Evolutionary conservation across 2,329 filamentous ascomycete genomes (phyloP), one percentile per base, ranked within the genome.

Genomic region (Epichloe sylvatica): DNA sequence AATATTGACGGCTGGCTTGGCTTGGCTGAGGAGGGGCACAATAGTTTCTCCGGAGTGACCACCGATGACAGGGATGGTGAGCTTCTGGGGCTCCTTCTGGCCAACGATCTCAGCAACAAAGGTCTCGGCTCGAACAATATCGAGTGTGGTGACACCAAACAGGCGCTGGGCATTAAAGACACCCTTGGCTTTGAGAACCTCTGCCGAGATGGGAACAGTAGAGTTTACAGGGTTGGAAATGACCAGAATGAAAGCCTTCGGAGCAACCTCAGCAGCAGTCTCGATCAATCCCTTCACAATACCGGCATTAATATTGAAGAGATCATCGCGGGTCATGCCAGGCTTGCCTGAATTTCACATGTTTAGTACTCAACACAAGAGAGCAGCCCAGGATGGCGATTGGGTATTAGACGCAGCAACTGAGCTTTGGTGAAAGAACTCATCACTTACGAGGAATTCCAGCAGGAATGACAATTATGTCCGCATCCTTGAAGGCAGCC

Each of bases 211-310:
- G 56, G 92, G 92, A 51, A 98, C 92, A 51, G 92, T 98, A 48
- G 89, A 95, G 83, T 98, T 98, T 71, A 98, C 92, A 52, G 92
- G 92, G 81, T 98, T 98, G 64, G 91, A 97, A 71, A 98, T 98
- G 75, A 98, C 83, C 57, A 97, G 82, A 67, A 95, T 81, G 73
- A 84, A 95, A 50, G 92, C 92, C 69, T 96, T 94, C 66, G 92
- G 92, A 67, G 83, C 83, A 64, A 84, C 81, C 67, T 96, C 83
- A 60, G 91, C 89, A 61, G 88, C 81, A 48, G 86, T 83, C 76
- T 94, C 85, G 61, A 94, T 84, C 59, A 98, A 78, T 60, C 87
- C 89, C 73, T 92, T 88, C 65, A 98, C 92, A 65, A 98, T 98
- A 62, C 90, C 87, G 53, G 92, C 92, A 70, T 98, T 98, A 78